Conservation (phyloP, 1,284 basidiomycete species). For the Microbotryum saponariae region DNA sequence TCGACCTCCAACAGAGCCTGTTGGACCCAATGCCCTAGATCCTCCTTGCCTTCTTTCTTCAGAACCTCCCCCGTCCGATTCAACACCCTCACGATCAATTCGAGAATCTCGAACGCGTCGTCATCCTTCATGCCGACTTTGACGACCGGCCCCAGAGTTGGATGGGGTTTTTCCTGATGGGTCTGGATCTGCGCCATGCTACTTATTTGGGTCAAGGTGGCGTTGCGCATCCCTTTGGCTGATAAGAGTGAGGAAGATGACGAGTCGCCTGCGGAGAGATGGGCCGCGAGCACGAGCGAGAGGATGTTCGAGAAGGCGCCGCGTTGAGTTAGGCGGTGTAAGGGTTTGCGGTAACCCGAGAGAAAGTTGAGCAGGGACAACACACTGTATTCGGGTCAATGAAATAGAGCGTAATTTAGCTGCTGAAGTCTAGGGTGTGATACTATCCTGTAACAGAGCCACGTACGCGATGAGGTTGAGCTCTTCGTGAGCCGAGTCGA, state of each 20-base stretch:
- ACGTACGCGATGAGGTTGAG: slow-evolving; percentile 25
- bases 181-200: slow-evolving; percentile 54
- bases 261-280: slow-evolving; percentile 51
- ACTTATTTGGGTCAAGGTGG: slow-evolving; percentile 55
- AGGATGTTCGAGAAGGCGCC: slow-evolving; percentile 74
- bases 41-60: slow-evolving; percentile 53
- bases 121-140: slow-evolving; percentile 67
- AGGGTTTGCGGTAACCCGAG: slow-evolving; percentile 63
- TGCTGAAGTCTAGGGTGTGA: neutral
- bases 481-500: slow-evolving; percentile 50
- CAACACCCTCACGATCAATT: slow-evolving; percentile 55
- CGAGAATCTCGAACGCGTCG: slow-evolving; percentile 62
- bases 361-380: slow-evolving; percentile 61
- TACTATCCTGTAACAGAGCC: too few species aligned
- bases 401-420: neutral
- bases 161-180: slow-evolving; percentile 58
- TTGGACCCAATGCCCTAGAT: slow-evolving; percentile 64
- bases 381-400: neutral
- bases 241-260: slow-evolving; percentile 43
- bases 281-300: slow-evolving; percentile 60
- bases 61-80: slow-evolving; percentile 66
- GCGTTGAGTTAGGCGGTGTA: slow-evolving; percentile 59
- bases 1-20: slow-evolving; percentile 56
- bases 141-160: slow-evolving; percentile 52
- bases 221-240: slow-evolving; percentile 55